Evolutionary conservation across 2,329 filamentous ascomycete species (phyloP), one percentile per base, ranked within the genome.

Genomic region (Pseudocercospora musae): DNA sequence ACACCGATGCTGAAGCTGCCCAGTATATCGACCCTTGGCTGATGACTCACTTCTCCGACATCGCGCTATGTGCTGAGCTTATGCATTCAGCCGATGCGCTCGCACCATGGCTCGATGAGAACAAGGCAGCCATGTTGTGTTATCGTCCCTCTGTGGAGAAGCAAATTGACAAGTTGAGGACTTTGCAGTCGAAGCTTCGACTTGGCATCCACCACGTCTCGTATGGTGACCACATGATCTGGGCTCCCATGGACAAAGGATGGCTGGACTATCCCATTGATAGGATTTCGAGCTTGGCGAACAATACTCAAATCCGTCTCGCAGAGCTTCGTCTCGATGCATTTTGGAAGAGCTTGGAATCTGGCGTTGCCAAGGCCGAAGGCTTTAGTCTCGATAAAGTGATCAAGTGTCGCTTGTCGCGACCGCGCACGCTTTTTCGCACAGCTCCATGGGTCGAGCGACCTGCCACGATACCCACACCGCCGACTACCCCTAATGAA

Each of bases 281-380:
- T 2, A 84, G 81, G 65, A 79, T 76, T 9, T 77, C 77, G 1
- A 84, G 74, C 1, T 76, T 76, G 58, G 77, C 79, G 11, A 85
- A 77, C 18, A 75, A 80, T 0, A 75, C 79, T 4, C 69, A 71
- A 0, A 75, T 86, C 71, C 76, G 78, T 9, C 65, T 50, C 1
- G 82, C 84, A 0, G 84, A 87, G 70, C 25, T 46, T 0, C 75
- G 78, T 25, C 74, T 86, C 4, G 82, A 85, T 66, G 59, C 52
- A 0, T 80, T 84, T 60, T 85, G 82, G 82, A 44, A 54, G 53
- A 53, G 54, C 9, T 20, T 68, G 10, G 62, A 64, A 29, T 61
- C 56, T 1, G 68, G 62, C 37, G 18, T 71, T 3, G 62, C 61
- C 9, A 31, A 15, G 4, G 37, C 44, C 9, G 52, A 29, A 8